Percentiles rank a stretch among this genome's conserved stretches.
phyloP scores from a whole-genome alignment of 2,329 filamentous ascomycete species.

The Penicillium sumatraense region DNA sequence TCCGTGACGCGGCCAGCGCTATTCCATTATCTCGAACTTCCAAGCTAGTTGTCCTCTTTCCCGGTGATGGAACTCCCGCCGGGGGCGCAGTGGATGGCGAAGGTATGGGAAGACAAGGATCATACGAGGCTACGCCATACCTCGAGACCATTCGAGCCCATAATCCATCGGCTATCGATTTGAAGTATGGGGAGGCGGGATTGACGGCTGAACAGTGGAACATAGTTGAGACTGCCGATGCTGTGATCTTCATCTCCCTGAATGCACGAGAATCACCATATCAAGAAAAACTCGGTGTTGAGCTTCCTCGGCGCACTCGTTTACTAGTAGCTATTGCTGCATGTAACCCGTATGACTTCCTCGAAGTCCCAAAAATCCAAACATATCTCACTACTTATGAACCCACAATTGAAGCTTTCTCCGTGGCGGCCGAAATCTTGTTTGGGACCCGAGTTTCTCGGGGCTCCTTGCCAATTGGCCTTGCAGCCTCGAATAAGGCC shows the following conservation, averaged over 20 bases:
- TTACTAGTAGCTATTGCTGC: conserved; percentile 46
- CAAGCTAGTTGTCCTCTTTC: conserved; percentile 44
- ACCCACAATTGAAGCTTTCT: conserved; percentile 49
- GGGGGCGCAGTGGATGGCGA: conserved; percentile 47
- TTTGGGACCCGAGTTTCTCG: conserved; percentile 38
- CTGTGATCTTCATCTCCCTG: conserved; percentile 45
- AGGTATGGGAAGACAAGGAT: conserved; percentile 36
- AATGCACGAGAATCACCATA: conserved; percentile 45
- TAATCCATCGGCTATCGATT: conserved; percentile 33
- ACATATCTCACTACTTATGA: conserved; percentile 53
- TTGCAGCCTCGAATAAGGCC: conserved; percentile 15
- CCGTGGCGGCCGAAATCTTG: conserved; percentile 43
- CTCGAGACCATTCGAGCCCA: conserved; percentile 36
- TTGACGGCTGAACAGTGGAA: conserved; percentile 38
- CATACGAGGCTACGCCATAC: conserved; percentile 38
- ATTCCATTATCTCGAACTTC: conserved; percentile 36
- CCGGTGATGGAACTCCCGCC: conserved; percentile 37
- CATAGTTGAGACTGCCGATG: conserved; percentile 40
- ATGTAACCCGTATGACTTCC: conserved; percentile 51
- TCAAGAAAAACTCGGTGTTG: conserved; percentile 40
- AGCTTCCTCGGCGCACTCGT: conserved; percentile 34
- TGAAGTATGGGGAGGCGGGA: conserved; percentile 37
- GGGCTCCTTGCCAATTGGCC: conserved; percentile 43
- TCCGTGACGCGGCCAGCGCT: conserved; percentile 35
- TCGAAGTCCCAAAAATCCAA: conserved; percentile 39